Evolutionary conservation across 83 land plant species (phyloP), one percentile per base, ranked within the genome.

Genomic region (Picea mariana): DNA sequence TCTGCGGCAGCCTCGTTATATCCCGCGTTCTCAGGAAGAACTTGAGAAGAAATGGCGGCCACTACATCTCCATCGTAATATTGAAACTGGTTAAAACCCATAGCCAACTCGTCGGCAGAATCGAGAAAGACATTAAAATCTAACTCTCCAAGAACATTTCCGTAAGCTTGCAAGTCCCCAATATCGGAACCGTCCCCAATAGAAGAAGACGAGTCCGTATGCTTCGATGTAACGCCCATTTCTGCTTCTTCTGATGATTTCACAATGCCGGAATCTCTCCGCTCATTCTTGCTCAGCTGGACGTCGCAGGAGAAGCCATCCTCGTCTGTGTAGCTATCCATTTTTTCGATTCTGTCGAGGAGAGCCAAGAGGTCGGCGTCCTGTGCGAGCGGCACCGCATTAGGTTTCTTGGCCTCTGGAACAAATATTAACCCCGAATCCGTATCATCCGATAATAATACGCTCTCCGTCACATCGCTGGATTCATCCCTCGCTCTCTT

Each of bases 301-400:
- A 8, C 47, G 8, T 44, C 47, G 8, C 47, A 44, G 47, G 47
- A 44, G 8, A 9, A 49, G 1, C 58, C 58, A 52, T 52, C 72
- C 17, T 68, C 73, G 20, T 34, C 44, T 5, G 18, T 38, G 40
- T 17, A 69, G 6, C 40, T 38, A 8, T 69, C 73, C 73, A 69
- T 69, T 18, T 38, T 5, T 0, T 38, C 44, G 18, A 69, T 69
- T 69, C n/a, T 69, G n/a, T 69, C 73, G 3, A 69, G 73, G 6
- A 69, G 73, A 0, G 73, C 73, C 73, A 69, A 34, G n/a, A 69
- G 73, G 18, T 34, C 73, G 7, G 73, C 73, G n/a, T 69, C 73
- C 73, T 69, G 47, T 20, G 73, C 44, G 3, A 52, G 58, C 34
- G 47, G 44, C 42, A 16, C 44, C 9, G 20, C 40, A 42, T 17